These are phyloP conservation scores for Fusarium haematococcum DNA, from an alignment of 2,329 filamentous ascomycete genomes.

Conservation along the genomic window DNA sequence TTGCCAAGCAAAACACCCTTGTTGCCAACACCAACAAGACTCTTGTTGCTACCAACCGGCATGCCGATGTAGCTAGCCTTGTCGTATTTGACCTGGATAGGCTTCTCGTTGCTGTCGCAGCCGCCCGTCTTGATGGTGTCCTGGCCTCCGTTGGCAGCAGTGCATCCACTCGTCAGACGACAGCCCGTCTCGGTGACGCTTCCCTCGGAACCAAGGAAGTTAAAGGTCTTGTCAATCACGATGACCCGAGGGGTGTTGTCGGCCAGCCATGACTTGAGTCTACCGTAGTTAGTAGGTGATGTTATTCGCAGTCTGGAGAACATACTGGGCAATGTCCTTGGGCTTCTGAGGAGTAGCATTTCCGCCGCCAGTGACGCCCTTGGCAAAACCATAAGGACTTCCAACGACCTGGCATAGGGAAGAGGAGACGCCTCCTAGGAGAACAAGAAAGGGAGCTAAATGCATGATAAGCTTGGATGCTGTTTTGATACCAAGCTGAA, in stretches of 20 bases:
- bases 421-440: background rate
- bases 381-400: background rate
- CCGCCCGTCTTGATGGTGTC: slow-evolving; percentile 30
- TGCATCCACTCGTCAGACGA: slow-evolving; percentile 25
- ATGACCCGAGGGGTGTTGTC: slow-evolving; percentile 46
- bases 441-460: background rate
- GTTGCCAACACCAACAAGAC: slow-evolving; percentile 53
- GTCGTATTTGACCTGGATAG: slow-evolving; percentile 45
- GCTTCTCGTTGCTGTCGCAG: slow-evolving; percentile 22
- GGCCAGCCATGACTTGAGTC: background rate
- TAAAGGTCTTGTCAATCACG: slow-evolving; percentile 47
- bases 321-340: background rate
- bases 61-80: slow-evolving; percentile 39
- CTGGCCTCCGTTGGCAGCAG: slow-evolving; percentile 34
- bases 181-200: slow-evolving; percentile 34
- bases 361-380: background rate
- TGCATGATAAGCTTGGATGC: background rate
- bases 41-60: slow-evolving; percentile 54
- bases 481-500: background rate
- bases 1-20: slow-evolving; percentile 54
- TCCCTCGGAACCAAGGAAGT: slow-evolving; percentile 40
- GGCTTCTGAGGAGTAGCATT: background rate
- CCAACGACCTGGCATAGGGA: background rate
- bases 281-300: background rate
- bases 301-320: background rate